Evolutionary conservation across 2,329 filamentous ascomycete genomes (phyloP).

Genomic region (Microcyclospora pomicola): DNA sequence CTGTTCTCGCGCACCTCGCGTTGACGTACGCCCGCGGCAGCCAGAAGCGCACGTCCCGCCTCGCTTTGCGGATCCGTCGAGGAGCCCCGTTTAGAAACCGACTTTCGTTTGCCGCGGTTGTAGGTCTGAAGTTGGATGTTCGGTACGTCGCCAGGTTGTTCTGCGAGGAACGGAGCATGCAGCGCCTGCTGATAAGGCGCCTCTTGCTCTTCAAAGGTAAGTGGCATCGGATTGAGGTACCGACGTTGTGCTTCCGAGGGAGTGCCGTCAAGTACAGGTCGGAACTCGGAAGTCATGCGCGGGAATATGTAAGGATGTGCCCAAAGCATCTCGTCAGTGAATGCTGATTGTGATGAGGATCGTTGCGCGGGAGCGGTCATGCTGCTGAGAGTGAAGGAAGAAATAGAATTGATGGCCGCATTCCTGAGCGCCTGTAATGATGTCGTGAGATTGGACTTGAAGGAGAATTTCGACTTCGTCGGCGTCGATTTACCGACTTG

Average conservation of each 20-base stretch:
- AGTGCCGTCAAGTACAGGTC: slow-evolving; percentile 40
- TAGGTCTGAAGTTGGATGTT: slow-evolving; percentile 53
- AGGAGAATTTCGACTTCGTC: slow-evolving; percentile 34
- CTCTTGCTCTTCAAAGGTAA: slow-evolving; percentile 25
- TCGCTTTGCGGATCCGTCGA: slow-evolving; percentile 30
- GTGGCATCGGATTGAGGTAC: slow-evolving; percentile 45
- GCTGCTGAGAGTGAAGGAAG: slow-evolving; percentile 35
- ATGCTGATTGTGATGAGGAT: slow-evolving; percentile 22
- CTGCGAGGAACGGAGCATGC: slow-evolving; percentile 20
- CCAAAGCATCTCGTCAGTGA: slow-evolving; percentile 46
- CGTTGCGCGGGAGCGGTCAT: slow-evolving; percentile 8
- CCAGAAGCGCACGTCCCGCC: slow-evolving; percentile 28
- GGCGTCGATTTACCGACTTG: slow-evolving; percentile 17
- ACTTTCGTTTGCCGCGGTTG: slow-evolving; percentile 26
- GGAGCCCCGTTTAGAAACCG: slow-evolving; percentile 15
- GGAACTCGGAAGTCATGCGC: slow-evolving; percentile 45
- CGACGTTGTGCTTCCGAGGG: slow-evolving; percentile 44
- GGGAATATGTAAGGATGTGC: slow-evolving; percentile 45
- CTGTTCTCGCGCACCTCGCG: slow-evolving; percentile 51
- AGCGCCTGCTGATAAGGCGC: slow-evolving; percentile 23
- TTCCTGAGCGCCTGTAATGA: slow-evolving; percentile 48
- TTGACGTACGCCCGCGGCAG: slow-evolving; percentile 31
- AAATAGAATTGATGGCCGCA: slow-evolving; percentile 44
- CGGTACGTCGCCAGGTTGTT: slow-evolving; percentile 28
- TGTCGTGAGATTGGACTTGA: slow-evolving; percentile 51